Evolutionary conservation across 228 moss, liverwort and hornwort species (phyloP).

Genomic region (Sphagnum fallax): DNA sequence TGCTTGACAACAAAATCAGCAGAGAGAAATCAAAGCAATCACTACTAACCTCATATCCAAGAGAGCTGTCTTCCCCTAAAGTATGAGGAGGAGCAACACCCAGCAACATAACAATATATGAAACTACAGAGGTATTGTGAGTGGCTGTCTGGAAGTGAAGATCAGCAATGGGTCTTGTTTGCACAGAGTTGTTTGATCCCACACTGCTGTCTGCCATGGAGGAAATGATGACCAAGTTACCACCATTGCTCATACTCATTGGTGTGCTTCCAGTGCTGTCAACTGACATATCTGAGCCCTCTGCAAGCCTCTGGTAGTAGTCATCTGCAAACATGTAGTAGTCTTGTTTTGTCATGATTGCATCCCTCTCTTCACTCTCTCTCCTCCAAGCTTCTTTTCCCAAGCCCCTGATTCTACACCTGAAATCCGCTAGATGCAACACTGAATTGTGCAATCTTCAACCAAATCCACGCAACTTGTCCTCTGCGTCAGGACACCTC

Average conservation of each 20-base stretch:
- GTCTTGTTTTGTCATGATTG: constrained; percentile 83
- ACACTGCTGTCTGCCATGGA: constrained; percentile 85
- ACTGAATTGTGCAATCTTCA: no score
- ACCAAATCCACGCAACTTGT: no score
- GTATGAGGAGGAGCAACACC: constrained; percentile 56
- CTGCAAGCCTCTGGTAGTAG: constrained; percentile 76
- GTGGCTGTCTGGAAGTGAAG: constrained; percentile 23
- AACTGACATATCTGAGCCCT: constrained; percentile 93
- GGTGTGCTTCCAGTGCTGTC: constrained; percentile 87
- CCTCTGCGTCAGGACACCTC: no score
- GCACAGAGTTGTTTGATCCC: constrained; percentile 80
- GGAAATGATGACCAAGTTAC: constrained; percentile 64
- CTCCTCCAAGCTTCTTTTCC: no score
- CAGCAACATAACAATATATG: constrained; percentile 67
- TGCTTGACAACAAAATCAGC: no score
- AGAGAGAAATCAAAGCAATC: no score
- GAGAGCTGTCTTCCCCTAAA: constrained; percentile 73
- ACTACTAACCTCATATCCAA: constrained; percentile 63
- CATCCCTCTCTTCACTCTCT: background rate
- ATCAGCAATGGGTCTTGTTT: constrained; percentile 54
- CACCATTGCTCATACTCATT: constrained; percentile 74
- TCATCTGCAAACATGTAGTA: constrained; percentile 89
- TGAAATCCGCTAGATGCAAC: no score
- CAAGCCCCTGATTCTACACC: no score
- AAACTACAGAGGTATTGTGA: constrained; percentile 23